These are phyloP conservation scores for Nymphaea colorata DNA, from an alignment of 164 flowering plant species.

Conservation along the genomic window DNA sequence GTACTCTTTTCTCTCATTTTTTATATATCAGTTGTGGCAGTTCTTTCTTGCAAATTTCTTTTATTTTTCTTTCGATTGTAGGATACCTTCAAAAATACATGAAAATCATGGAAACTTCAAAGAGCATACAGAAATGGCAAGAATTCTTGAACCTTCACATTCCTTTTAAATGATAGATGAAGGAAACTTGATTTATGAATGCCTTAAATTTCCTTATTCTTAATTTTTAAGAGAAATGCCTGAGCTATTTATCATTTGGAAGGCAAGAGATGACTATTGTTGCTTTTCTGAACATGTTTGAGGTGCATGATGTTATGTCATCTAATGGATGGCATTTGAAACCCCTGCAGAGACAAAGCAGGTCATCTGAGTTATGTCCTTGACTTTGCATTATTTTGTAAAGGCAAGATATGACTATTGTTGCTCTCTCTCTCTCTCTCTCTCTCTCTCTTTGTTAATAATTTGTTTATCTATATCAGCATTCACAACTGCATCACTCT, in stretches of 20 bases:
- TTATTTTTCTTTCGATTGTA: slow-evolving; percentile 10
- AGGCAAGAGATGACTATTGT: slow-evolving; percentile 91
- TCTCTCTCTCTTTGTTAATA: too few species aligned
- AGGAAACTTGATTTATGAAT: too few species aligned
- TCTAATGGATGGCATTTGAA: slow-evolving; percentile 96
- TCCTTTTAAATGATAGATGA: too few species aligned
- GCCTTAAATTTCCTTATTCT: too few species aligned
- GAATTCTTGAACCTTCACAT: not conserved
- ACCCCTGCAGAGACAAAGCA: slow-evolving; percentile 87
- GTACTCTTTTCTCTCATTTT: not conserved
- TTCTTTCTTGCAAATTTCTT: not conserved
- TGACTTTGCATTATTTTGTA: too few species aligned
- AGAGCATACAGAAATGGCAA: slow-evolving; percentile 67
- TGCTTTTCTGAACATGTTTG: slow-evolving; percentile 86
- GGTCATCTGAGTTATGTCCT: slow-evolving; percentile 25
- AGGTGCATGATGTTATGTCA: slow-evolving; percentile 81
- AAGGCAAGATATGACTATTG: too few species aligned
- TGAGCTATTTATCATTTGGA: slow-evolving; percentile 70
- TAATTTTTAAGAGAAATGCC: slow-evolving; percentile 51
- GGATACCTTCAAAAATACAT: slow-evolving; percentile 77
- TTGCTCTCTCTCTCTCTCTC: too few species aligned
- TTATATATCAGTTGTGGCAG: not conserved
- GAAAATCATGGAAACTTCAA: slow-evolving; percentile 80
- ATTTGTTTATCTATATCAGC: slow-evolving; percentile 28
- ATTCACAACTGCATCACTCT: slow-evolving; percentile 89